Evolutionary conservation across 805 yeast genomes (phyloP), one percentile per base, ranked within the genome.

Genomic region (Tetrapisispora nanseiensis): DNA sequence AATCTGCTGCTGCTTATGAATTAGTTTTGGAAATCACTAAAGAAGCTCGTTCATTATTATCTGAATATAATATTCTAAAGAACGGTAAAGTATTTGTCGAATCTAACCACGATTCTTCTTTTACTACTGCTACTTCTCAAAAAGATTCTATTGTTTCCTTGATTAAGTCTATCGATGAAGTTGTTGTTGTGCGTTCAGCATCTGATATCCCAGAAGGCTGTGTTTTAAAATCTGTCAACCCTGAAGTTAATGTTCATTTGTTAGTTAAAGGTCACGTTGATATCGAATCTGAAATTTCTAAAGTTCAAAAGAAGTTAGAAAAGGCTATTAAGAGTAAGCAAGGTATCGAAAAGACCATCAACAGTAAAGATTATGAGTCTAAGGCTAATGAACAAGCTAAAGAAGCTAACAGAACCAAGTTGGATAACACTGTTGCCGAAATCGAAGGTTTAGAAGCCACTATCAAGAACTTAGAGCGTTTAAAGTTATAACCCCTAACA

Each of bases 251-350:
- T 46, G 97, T 89, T 18, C 95, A 86, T 56, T 76, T 90, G 24
- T 72, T 92, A 61, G 96, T 90, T 44, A 89, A 86, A 72, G 98
- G 97, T 42, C 89, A 83, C 61, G 80, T 92, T 52, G 97, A 90
- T 63, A 75, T 89, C 52, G 97, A 87, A 56, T 82, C 82, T 43
- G 97, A 92, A 69, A 84, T 92, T 55, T 59, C 70, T 52, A 92
- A 90, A 74, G 92, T 87, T 30, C 64, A 70, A 56, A 78, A 77
- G 74, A 90, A 84, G 70, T 72, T 89, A 55, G 73, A 64, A 46
- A 82, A 81, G 63, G 75, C 81, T 34, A 63, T 68, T 51, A 80
- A 76, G 54, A 67, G 76, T 48, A 74, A 76, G 57, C 72, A 71
- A 48, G 73, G 75, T 56, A 72, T 85, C 47, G 77, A 79, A 51